Evolutionary conservation across 1,139 yeast genomes (phyloP).

Genomic region (Hyphopichia burtonii): DNA sequence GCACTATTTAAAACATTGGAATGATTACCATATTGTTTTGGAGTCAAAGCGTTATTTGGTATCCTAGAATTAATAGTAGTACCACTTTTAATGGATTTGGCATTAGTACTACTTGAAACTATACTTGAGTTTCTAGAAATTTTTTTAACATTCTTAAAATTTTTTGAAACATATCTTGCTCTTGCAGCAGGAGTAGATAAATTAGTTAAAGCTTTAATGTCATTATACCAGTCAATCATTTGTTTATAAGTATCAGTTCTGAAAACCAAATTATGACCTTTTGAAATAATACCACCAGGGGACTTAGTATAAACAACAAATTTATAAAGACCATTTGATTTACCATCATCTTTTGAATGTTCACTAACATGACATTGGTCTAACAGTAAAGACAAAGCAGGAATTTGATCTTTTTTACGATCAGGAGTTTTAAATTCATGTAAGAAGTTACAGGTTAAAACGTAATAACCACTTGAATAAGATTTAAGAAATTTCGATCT

Average conservation of each 20-base stretch:
- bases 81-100: conserved; percentile 24
- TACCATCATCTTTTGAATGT: conserved; percentile 72
- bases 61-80: conserved; percentile 17
- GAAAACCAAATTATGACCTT: conserved; percentile 92
- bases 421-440: conserved; percentile 90
- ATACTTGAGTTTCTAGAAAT: conserved; percentile 32
- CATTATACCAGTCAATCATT: conserved; percentile 85
- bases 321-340: conserved; percentile 61
- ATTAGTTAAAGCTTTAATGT: conserved; percentile 62
- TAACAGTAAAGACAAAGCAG: conserved; percentile 81
- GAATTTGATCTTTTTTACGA: conserved; percentile 78
- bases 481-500: conserved; percentile 88
- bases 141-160: conserved; percentile 14
- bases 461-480: conserved; percentile 88
- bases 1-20: neutral
- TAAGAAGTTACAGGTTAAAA: conserved; percentile 79
- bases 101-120: conserved; percentile 22
- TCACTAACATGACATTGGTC: conserved; percentile 81
- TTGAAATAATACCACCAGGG: conserved; percentile 63
- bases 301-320: conserved; percentile 74
- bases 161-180: conserved; percentile 23
- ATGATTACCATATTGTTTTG: neutral
- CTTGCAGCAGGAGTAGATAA: conserved; percentile 58
- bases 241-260: conserved; percentile 75
- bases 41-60: conserved; percentile 1